Evolutionary conservation across 2,329 filamentous ascomycete species (phyloP), one percentile per base, ranked within the genome.

Genomic region (Coniochaeta hoffmannii): DNA sequence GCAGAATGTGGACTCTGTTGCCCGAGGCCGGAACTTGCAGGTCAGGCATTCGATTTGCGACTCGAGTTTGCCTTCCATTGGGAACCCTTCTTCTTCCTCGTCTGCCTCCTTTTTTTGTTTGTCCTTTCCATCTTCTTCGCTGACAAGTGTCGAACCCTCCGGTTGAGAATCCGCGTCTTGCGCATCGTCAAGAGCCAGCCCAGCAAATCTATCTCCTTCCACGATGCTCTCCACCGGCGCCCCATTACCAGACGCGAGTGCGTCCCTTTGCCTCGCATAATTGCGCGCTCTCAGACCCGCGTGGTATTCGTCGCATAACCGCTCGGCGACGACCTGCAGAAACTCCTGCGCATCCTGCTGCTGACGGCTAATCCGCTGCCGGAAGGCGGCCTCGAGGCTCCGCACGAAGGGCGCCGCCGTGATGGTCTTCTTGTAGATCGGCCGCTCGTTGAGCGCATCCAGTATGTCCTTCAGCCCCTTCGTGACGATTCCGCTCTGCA

Each of bases 271-370:
- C 50, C 68, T 73, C 3, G 83, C 83, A 56, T 81, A 77, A 49
- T 73, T 75, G 59, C 92, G 80, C 12, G 90, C 91, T 66, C 87
- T 82, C 64, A 82, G 80, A 1, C 90, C 91, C 4, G 91, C 91
- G 67, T 95, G 86, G 65, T 97, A 96, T 71, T 99, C 94, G 66
- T 99, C 94, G 65, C 90, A 91, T 55, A 99, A 76, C 53, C 93
- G 82, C 73, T 99, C 93, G 2, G 90, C 88, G 12, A 99, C 87
- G 52, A 97, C 87, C 73, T 99, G 94, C 55, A 99, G 73, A 60
- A 99, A 97, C 69, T 99, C 94, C 67, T 99, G 94, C 11, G 94
- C 94, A 74, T 99, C 94, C 71, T 99, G 94, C 71, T 99, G 94
- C 67, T 94, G 90, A 54, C 93, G 81, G 67, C 89, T 97, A 63